Base-by-base conservation (phyloP, 305 asterid genomes). In the Striga hermonthica region DNA sequence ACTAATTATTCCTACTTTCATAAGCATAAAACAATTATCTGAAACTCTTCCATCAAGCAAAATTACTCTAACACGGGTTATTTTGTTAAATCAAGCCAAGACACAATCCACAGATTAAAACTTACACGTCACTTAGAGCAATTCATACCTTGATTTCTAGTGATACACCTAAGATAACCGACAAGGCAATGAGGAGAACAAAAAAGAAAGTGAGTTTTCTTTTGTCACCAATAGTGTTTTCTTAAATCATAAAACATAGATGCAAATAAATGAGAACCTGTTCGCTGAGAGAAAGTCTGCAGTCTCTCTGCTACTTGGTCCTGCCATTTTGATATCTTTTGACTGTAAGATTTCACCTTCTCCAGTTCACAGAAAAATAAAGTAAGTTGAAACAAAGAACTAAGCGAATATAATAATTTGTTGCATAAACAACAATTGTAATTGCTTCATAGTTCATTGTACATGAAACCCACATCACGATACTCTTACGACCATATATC, bases 281-380 rank as follows among this genome's bases (percentile, higher is more conserved):
- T 60, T 75, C 97, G 78, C 67, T 73, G 78, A 70, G 83, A 50
- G 77, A 93, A 76, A 61, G 86, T 75, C 74, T 78, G 88, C 64
- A 93, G 74, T 69, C 99, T 85, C 64, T 86, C 97, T 22, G 95
- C 80, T 62, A 93, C 90, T 78, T 90, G 95, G 57, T 76, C 72
- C 83, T 88, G 95, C 97, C 99, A 90, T 45, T 81, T 78, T 65
- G 86, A 79, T 77, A 93, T 85, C 81, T 86, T 90, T 67, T 76
- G 82, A 62, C 95, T 91, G 70, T 84, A 79, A 63, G 92, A 83
- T 81, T 86, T 88, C 82, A 86, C 99, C 88, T 88, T 93, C 82
- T 83, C 95, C 67, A 79, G 73, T 80, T 93, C 97, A 74, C 99
- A 90, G 70, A 64, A 76, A 53, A 70, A 57, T 57, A 45, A 48